Base-by-base conservation (phyloP, 2,329 filamentous ascomycete species). In the Xylogone sp. region DNA sequence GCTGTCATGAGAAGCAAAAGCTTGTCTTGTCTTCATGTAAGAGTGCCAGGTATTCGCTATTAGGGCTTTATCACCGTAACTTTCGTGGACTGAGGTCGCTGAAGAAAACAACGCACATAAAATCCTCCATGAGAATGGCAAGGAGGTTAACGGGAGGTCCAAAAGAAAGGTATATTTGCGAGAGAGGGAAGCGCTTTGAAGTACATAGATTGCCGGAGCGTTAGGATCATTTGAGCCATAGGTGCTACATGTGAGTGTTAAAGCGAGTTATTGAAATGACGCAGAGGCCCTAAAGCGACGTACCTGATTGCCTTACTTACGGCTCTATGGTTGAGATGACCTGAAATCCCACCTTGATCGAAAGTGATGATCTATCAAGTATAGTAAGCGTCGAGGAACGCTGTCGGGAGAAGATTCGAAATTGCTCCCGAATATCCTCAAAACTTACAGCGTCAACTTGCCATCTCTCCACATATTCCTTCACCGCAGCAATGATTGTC, bases 321-420 rank as follows among this genome's bases (percentile, higher is more conserved):
- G 16, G 70, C 69, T 19, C 68, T 54, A 50, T 72, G 70, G 48
- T 73, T 72, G 47, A 72, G 63, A 49, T 73, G 69, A 5, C 68
- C 68, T 1, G 68, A 71, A 5, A 72, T 64, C 16, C 69, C 70
- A 21, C 67, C 67, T n/a, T 67, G 51, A 42, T 73, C 70, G 51
- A 73, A 72, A 0, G 69, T 73, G 46, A 72, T 63, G 48, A 73
- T 71, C 67, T 65, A 24, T 18, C n/a, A n/a, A n/a, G n/a, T n/a
- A n/a, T n/a, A n/a, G n/a, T n/a, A n/a, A n/a, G n/a, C n/a, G n/a
- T n/a, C n/a, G n/a, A n/a, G n/a, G n/a, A n/a, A n/a, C n/a, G n/a
- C n/a, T n/a, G n/a, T n/a, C n/a, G n/a, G n/a, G n/a, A 31, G 7
- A 7, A 31, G 27, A 8, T 13, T 8, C 13, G 27, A 31, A 31